Evolutionary conservation across 371 early-diverging fungal species (phyloP).

Genomic region (Syncephalastrum monosporum): DNA sequence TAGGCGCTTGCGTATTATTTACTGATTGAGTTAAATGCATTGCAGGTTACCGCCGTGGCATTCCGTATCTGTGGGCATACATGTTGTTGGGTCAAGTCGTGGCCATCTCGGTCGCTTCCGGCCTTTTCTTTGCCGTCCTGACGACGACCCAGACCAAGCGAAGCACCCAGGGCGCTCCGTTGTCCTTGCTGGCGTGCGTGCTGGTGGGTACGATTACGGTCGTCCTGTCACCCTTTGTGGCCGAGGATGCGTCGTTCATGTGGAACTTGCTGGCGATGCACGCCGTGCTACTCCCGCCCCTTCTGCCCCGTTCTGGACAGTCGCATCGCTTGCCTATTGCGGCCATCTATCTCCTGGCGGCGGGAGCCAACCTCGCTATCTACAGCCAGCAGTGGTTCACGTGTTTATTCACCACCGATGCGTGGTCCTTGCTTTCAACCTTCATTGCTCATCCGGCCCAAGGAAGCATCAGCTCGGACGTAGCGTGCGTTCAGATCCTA

Average conservation of each 20-base stretch:
- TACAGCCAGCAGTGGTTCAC: conserved; percentile 23
- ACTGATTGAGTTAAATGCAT: background rate
- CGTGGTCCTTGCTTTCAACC: conserved; percentile 6
- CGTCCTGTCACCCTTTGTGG: conserved; percentile 27
- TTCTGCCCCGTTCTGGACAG: conserved; percentile 10
- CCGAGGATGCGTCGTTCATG: conserved; percentile 18
- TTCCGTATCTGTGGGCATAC: conserved; percentile 40
- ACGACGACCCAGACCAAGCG: background rate
- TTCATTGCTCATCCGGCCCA: conserved; percentile 43
- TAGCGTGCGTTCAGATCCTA: conserved; percentile 27
- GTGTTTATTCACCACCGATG: conserved; percentile 6
- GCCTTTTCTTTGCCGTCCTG: conserved; percentile 36
- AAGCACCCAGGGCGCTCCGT: conserved; percentile 4
- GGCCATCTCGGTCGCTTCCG: conserved; percentile 37
- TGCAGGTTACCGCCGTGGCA: conserved; percentile 30
- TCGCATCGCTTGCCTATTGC: conserved; percentile 4
- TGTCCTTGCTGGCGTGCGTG: conserved; percentile 7
- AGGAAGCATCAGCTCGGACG: conserved; percentile 40
- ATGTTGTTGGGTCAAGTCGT: conserved; percentile 45
- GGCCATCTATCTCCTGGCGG: conserved; percentile 24
- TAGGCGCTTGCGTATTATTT: too few species aligned
- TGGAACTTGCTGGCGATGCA: conserved; percentile 39
- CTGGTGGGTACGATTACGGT: conserved; percentile 26
- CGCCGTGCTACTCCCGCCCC: conserved; percentile 26
- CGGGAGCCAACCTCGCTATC: conserved; percentile 34